phyloP scores from a whole-genome alignment of 2,329 filamentous ascomycete species.

The Herpotrichia juniperi region DNA sequence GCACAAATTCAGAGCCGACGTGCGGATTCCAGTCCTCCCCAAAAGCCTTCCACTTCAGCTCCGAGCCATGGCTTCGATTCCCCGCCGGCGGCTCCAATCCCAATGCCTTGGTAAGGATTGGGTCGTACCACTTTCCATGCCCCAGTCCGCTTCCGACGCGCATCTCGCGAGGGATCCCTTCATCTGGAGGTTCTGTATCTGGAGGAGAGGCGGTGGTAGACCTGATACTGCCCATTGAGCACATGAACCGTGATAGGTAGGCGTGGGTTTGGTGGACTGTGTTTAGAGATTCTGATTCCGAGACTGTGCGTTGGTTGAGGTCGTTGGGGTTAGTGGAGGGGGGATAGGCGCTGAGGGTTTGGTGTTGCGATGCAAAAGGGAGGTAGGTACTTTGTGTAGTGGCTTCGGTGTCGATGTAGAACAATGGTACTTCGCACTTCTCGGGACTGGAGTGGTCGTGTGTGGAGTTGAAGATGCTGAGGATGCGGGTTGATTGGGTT shows the following conservation, averaged over 20 bases:
- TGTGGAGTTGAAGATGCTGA: neutral
- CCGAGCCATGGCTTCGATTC: neutral
- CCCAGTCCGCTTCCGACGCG: neutral
- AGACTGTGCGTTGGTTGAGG: neutral
- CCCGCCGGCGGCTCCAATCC: neutral
- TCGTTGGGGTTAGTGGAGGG: neutral
- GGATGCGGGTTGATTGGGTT: neutral
- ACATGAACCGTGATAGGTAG: neutral
- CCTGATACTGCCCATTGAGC: neutral
- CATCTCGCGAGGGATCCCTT: neutral
- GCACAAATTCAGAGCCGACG: neutral
- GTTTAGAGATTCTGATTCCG: neutral
- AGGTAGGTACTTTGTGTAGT: neutral
- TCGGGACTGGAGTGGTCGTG: neutral
- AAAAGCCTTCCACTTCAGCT: neutral
- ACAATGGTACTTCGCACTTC: too few relatives aligned
- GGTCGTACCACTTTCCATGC: conserved; percentile 2
- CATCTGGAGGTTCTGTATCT: neutral
- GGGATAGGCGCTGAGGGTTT: neutral
- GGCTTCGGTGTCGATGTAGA: neutral
- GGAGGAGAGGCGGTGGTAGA: neutral
- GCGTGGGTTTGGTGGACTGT: neutral
- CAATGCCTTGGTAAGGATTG: neutral
- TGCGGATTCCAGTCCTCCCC: neutral
- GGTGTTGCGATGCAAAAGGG: neutral